Conservation (phyloP, 2,329 filamentous ascomycete species). For the Monosporascus sp. region DNA sequence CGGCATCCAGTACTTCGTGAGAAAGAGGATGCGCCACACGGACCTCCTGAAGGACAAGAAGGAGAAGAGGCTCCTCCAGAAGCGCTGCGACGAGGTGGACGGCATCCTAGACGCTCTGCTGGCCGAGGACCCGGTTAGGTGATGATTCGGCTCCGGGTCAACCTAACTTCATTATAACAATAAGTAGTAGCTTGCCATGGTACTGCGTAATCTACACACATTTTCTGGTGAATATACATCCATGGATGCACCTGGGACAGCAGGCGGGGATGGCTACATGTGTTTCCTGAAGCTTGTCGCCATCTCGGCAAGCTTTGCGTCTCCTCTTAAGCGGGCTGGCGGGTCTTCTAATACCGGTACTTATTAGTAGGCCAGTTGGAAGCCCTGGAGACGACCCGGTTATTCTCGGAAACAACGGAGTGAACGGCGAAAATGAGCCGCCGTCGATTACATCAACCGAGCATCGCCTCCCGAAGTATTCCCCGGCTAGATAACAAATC, state of each 20-base stretch:
- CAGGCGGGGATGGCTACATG: background rate
- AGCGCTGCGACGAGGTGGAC: constrained; percentile 40
- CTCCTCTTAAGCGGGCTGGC: too few species aligned
- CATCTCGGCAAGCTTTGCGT: too few species aligned
- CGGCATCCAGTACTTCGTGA: constrained; percentile 75
- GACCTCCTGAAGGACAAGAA: constrained; percentile 45
- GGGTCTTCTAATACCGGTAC: too few species aligned
- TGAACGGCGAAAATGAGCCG: constrained; percentile 12
- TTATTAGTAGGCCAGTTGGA: too few species aligned
- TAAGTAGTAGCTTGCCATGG: too few species aligned
- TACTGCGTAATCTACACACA: too few species aligned
- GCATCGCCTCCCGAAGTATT: too few species aligned
- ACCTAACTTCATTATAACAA: background rate
- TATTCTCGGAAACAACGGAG: constrained; percentile 14
- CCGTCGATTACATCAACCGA: background rate
- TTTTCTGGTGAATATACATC: background rate
- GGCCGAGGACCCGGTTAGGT: constrained; percentile 10
- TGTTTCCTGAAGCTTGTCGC: too few species aligned
- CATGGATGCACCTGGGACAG: background rate
- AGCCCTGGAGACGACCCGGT: constrained; percentile 1
- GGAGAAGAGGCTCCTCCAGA: constrained; percentile 43
- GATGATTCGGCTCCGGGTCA: background rate
- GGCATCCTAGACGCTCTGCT: constrained; percentile 28
- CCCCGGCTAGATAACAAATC: too few species aligned
- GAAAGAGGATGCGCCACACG: constrained; percentile 67